phyloP scores from a whole-genome alignment of 306 rosid genomes.

The Rosa multiflora region DNA sequence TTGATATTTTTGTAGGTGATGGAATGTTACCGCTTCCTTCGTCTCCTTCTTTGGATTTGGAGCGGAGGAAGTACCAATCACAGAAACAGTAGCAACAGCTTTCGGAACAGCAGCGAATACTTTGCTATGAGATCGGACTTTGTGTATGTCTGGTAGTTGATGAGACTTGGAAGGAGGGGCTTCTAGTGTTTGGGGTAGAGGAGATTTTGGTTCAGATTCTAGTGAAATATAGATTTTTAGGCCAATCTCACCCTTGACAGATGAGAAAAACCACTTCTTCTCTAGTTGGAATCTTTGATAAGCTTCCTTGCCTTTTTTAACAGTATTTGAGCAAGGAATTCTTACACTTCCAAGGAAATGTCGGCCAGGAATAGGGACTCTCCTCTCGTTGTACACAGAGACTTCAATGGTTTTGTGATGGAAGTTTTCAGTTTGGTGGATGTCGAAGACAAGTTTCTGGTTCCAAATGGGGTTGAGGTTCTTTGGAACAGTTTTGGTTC shows the following conservation, averaged over 20 bases:
- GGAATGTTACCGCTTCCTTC: slow-evolving; percentile 26
- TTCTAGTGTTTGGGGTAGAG: slow-evolving; percentile 1
- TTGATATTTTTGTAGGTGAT: slow-evolving; percentile 45
- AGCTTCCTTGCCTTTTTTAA: slow-evolving; percentile 59
- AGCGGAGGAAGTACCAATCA: slow-evolving; percentile 13
- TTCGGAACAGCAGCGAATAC: slow-evolving; percentile 25
- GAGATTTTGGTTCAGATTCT: slow-evolving; percentile 7
- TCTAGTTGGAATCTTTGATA: slow-evolving; percentile 56
- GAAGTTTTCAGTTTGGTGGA: slow-evolving; percentile 40
- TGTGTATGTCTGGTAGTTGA: slow-evolving; percentile 21
- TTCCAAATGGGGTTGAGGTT: slow-evolving; percentile 67
- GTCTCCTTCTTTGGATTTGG: slow-evolving; percentile 30
- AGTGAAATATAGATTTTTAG: slow-evolving; percentile 55
- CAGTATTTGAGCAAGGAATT: slow-evolving; percentile 62
- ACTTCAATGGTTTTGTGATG: slow-evolving; percentile 46
- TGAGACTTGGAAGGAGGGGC: slow-evolving; percentile 30
- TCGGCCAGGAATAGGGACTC: slow-evolving; percentile 33
- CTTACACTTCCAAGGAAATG: slow-evolving; percentile 65
- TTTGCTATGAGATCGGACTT: slow-evolving; percentile 11
- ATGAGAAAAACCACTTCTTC: slow-evolving; percentile 55
- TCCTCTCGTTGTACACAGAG: slow-evolving; percentile 50
- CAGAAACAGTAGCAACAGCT: slow-evolving; percentile 20
- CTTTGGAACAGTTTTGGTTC: slow-evolving; percentile 58
- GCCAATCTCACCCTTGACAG: slow-evolving; percentile 80
- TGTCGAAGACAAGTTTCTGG: slow-evolving; percentile 46